These are phyloP conservation scores for Hypoxylon sp. DNA, from an alignment of 2,329 filamentous ascomycete species.

Conservation along the genomic window DNA sequence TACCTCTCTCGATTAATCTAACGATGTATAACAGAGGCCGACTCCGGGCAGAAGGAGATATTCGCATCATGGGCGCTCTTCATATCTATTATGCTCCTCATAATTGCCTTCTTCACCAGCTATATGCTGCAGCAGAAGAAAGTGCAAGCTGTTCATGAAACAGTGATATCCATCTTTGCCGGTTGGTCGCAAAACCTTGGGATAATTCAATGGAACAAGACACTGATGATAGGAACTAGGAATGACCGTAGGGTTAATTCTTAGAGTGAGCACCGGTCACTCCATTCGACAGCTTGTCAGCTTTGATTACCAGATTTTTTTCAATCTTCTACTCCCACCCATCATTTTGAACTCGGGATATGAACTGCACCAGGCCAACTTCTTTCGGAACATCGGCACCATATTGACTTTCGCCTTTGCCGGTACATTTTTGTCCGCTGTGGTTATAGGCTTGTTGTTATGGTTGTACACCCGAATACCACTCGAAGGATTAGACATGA, in stretches of 20 bases:
- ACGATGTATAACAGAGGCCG: conserved; percentile 69
- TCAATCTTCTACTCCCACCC: conserved; percentile 97
- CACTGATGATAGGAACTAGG: conserved; percentile 66
- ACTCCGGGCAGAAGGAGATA: conserved; percentile 92
- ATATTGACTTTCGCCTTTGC: conserved; percentile 98
- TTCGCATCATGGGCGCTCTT: conserved; percentile 97
- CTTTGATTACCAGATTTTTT: conserved; percentile 99
- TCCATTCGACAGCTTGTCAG: conserved; percentile 92
- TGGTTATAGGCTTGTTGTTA: conserved; percentile 91
- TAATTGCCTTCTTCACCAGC: conserved; percentile 94
- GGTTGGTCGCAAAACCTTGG: conserved; percentile 64
- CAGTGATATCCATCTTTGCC: conserved; percentile 97
- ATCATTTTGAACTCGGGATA: conserved; percentile 98
- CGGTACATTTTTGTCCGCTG: conserved; percentile 95
- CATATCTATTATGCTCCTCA: conserved; percentile 94
- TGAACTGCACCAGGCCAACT: conserved; percentile 97
- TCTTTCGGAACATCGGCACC: conserved; percentile 97
- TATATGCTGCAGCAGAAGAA: conserved; percentile 97
- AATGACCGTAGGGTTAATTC: conserved; percentile 93
- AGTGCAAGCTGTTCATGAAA: conserved; percentile 97
- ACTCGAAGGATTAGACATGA: conserved; percentile 86
- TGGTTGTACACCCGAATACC: conserved; percentile 91
- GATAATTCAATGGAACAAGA: conserved; percentile 13
- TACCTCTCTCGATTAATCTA: conserved; percentile 39
- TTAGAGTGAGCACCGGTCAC: conserved; percentile 84